Evolutionary conservation across 148 eudicot species (phyloP), one percentile per base, ranked within the genome.

Genomic region (Chenopodium formosanum): DNA sequence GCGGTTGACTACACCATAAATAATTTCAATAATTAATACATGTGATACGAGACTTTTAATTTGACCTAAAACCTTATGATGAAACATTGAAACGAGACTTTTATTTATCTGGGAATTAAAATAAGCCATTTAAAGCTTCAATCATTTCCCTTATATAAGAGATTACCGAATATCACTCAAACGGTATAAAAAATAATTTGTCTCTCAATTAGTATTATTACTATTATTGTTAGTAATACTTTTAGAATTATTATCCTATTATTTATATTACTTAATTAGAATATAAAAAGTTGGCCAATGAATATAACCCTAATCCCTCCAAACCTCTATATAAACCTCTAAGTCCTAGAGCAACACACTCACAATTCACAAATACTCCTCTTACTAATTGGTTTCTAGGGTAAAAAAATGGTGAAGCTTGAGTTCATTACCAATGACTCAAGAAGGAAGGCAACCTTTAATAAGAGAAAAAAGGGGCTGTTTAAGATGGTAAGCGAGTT

Each of bases 391-490:
- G 62, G 62, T 60, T 46, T 44, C 46, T 73, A 1, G 29, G 78
- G 27, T 29, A 32, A 32, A 3, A 3, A 53, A 16, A 92, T 89
- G 83, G 90, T 92, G 80, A 89, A 87, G 83, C 90, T 93, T 0
- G 91, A 86, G 23, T 90, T 78, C 87, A 93, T 93, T 78, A 47
- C 81, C 2, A 89, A 90, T 65, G 91, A 90, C 60, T 82, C 95
- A 0, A 83, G 90, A 34, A 83, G 98, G 46, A 94, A 92, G 77
- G 90, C 91, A 47, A 90, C 94, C 9, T 94, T 73, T 90, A 92
- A 91, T 89, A 92, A 91, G 84, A 87, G 98, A 74, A 91, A 89
- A 89, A 89, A 88, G 78, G 97, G 97, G 2, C 52, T 94, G 58
- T 76, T 89, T 72, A 92, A 92, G 88, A 94, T 92, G 88, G 88